Conservation (phyloP, 1,284 basidiomycete species). For the Tilletia indica region DNA sequence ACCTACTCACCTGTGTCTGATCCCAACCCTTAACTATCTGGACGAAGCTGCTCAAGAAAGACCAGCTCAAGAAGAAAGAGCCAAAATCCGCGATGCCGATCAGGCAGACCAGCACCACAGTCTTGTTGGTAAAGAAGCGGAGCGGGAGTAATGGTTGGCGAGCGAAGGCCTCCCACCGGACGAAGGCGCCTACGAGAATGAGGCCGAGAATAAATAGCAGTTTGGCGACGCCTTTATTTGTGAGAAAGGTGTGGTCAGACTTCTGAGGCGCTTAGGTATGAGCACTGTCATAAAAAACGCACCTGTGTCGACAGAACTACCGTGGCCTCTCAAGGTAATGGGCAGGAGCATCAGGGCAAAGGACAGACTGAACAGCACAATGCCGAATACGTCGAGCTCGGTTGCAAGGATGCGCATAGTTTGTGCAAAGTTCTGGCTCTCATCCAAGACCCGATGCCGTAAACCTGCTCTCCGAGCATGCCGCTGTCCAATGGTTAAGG, state of each 20-base stretch:
- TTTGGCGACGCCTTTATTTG: not conserved
- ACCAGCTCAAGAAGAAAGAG: constrained; percentile 57
- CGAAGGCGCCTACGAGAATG: constrained; percentile 57
- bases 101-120: constrained; percentile 52
- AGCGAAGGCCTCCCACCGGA: constrained; percentile 59
- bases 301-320: constrained; percentile 19
- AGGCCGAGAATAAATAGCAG: constrained; percentile 53
- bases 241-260: no score
- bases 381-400: constrained; percentile 68
- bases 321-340: constrained; percentile 62
- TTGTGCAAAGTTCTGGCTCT: not conserved
- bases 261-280: no score
- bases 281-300: not conserved
- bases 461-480: constrained; percentile 38
- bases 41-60: constrained; percentile 51
- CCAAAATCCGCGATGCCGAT: constrained; percentile 57
- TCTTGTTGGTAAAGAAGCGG: constrained; percentile 52
- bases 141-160: constrained; percentile 59
- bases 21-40: constrained; percentile 54
- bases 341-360: constrained; percentile 67
- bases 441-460: constrained; percentile 11
- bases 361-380: constrained; percentile 67
- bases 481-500: constrained; percentile 45
- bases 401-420: constrained; percentile 39
- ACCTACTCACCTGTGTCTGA: constrained; percentile 42